Conservation (phyloP, 805 yeast genomes). For the Tetrapisispora phaffii region DNA sequence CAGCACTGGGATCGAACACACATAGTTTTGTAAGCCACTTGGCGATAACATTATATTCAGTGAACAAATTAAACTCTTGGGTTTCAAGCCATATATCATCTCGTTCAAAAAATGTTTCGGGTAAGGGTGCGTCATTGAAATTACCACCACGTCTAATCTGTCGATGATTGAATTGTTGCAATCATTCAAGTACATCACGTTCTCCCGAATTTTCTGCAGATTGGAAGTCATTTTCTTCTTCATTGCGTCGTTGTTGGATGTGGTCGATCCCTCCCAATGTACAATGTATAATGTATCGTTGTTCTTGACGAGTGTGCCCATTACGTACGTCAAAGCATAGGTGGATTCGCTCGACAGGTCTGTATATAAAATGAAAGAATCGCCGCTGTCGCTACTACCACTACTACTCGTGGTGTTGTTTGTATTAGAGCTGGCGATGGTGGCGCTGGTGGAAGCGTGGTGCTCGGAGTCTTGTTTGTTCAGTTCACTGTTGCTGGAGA, state of each 20-base stretch:
- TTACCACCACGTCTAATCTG: slow-evolving; percentile 23
- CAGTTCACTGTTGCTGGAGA: background rate
- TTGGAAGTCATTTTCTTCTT: slow-evolving; percentile 9
- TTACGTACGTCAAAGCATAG: slow-evolving; percentile 78
- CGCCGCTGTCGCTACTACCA: background rate
- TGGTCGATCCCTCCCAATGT: slow-evolving; percentile 16
- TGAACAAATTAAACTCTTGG: slow-evolving; percentile 24
- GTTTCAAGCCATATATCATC: slow-evolving; percentile 29
- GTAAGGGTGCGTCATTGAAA: slow-evolving; percentile 31
- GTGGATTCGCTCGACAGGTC: slow-evolving; percentile 76
- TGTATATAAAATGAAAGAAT: slow-evolving; percentile 54
- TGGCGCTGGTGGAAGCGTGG: background rate
- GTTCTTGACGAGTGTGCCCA: slow-evolving; percentile 75
- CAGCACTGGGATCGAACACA: slow-evolving; percentile 27
- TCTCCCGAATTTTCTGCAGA: slow-evolving; percentile 12
- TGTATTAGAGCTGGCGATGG: background rate
- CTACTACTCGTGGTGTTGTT: background rate
- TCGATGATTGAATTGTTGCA: slow-evolving; percentile 21
- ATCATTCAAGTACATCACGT: slow-evolving; percentile 22
- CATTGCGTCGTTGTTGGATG: slow-evolving; percentile 3
- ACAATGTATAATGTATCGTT: slow-evolving; percentile 74
- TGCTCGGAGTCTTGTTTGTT: background rate
- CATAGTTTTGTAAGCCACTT: slow-evolving; percentile 22
- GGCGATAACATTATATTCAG: slow-evolving; percentile 21
- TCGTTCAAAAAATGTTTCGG: slow-evolving; percentile 33